These are phyloP conservation scores for Exophiala spinifera DNA, from an alignment of 2,329 filamentous ascomycete species.

Conservation along the genomic window DNA sequence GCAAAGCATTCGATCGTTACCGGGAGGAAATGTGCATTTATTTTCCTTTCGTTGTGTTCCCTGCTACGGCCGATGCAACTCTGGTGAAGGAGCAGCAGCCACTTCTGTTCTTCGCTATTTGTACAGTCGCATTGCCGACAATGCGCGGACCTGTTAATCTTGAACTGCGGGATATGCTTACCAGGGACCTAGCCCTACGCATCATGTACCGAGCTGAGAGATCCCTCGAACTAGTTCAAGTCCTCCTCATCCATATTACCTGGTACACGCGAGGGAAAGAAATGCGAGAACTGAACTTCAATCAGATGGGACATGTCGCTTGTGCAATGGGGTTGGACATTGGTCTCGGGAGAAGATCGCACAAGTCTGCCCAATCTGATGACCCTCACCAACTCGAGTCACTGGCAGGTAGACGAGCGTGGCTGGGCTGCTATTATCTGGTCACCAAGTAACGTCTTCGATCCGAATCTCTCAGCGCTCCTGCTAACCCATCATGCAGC, in stretches of 20 bases:
- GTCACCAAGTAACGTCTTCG: conserved; percentile 46
- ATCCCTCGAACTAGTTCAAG: conserved; percentile 76
- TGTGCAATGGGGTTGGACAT: conserved; percentile 80
- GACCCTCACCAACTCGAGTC: conserved; percentile 39
- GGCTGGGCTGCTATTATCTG: conserved; percentile 60
- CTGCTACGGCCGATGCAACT: conserved; percentile 50
- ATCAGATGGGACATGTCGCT: conserved; percentile 77
- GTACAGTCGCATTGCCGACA: conserved; percentile 51
- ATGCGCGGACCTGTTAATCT: conserved; percentile 55
- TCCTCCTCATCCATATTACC: conserved; percentile 68
- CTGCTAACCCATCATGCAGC: conserved; percentile 28
- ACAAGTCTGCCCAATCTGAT: conserved; percentile 38
- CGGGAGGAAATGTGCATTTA: conserved; percentile 52
- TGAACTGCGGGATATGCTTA: conserved; percentile 63
- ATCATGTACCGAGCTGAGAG: conserved; percentile 74
- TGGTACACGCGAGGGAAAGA: conserved; percentile 85
- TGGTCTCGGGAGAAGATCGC: conserved; percentile 62
- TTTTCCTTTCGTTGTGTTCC: conserved; percentile 58
- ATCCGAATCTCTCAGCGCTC: background rate
- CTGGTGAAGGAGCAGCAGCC: conserved; percentile 57
- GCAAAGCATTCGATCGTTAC: conserved; percentile 55
- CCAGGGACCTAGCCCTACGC: conserved; percentile 69
- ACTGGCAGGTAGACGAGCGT: conserved; percentile 56
- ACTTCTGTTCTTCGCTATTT: conserved; percentile 57
- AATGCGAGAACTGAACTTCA: conserved; percentile 83